Evolutionary conservation across 345 rosid genomes (phyloP), one percentile per base, ranked within the genome.

Genomic region (Gynandropsis gynandra): DNA sequence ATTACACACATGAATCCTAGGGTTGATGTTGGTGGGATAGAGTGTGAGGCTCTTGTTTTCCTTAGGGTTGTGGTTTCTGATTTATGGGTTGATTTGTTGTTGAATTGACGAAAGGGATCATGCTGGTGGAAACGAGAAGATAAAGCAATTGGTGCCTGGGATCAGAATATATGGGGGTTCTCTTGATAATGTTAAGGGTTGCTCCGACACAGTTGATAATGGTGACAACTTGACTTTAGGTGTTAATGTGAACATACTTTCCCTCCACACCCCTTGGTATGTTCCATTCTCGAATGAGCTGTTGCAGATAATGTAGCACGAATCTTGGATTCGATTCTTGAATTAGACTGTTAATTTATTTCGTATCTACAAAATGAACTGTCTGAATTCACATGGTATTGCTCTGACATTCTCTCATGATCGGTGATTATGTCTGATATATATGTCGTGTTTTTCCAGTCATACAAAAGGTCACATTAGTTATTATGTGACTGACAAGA

Each of bases 381-480:
- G n/a, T n/a, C n/a, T n/a, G 29, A 2, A 24, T 24, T 24, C 5
- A 24, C 2, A 24, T 24, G 29, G 29, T 24, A 31, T 57, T 42
- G 9, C 33, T 44, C 33, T 1, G 20, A 1, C 39, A 14, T 24
- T 27, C 16, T 21, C 16, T 47, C 42, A 34, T 29, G 35, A 10
- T 12, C 19, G 20, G 14, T 59, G 49, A 59, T 31, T 52, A 14
- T 0, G 29, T 42, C 35, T 29, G 16, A 43, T 50, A 11, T 70
- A 16, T 54, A 7, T 17, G 21, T 15, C 52, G 18, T 58, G 62
- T 16, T 67, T 24, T 24, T 8, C 59, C 76, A 82, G 95, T 71
- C 95, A 84, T 63, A 85, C 97, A 19, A 85, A 79, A 66, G 97
- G 95, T 48, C 95, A 89, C 76, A 83, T 85, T 58, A 82, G 93